Evolutionary conservation across 2,329 filamentous ascomycete species (phyloP), one percentile per base, ranked within the genome.

Genomic region (Fusarium hostae): DNA sequence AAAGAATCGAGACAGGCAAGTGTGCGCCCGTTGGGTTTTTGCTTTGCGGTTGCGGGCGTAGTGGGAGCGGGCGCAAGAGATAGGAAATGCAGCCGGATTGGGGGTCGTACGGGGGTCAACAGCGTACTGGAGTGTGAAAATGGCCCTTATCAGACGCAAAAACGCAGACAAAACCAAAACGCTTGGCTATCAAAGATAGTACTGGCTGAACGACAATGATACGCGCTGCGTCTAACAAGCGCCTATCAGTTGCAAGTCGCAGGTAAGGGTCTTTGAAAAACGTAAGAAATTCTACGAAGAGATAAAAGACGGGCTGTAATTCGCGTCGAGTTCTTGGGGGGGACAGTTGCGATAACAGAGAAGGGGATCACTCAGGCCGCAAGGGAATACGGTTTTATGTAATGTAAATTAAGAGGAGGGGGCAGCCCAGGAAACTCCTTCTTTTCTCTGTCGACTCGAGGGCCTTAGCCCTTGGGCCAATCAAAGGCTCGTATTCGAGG

Each of bases 11-110:
- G 70, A 72, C 73, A 69, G 70, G 72, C 66, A 75, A 75, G 75
- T 72, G 70, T 79, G 78, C 77, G 78, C 77, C 78, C 78, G 79
- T 79, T 78, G 76, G 79, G 74, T 75, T 76, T 78, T 79, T 80
- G 75, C 76, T 76, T 78, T 79, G 78, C 78, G 79, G 78, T 78
- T 79, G 78, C 79, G 80, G 79, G 78, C 80, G 79, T 77, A 52
- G 73, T 75, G 78, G 75, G 70, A 62, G 78, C 79, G 80, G 79
- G 78, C 80, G 79, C 76, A 80, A 77, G 60, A 72, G 74, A 71
- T 69, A 74, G 63, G 45, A 64, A 63, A 75, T 75, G 73, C 68
- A 75, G 65, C 59, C 70, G 54, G 73, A 59, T 77, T 77, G 75
- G 76, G 76, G 77, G 75, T 77, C 54, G 70, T 69, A 78, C 76